phyloP scores from a whole-genome alignment of 2,329 filamentous ascomycete genomes.

The Verticillium nubilum region DNA sequence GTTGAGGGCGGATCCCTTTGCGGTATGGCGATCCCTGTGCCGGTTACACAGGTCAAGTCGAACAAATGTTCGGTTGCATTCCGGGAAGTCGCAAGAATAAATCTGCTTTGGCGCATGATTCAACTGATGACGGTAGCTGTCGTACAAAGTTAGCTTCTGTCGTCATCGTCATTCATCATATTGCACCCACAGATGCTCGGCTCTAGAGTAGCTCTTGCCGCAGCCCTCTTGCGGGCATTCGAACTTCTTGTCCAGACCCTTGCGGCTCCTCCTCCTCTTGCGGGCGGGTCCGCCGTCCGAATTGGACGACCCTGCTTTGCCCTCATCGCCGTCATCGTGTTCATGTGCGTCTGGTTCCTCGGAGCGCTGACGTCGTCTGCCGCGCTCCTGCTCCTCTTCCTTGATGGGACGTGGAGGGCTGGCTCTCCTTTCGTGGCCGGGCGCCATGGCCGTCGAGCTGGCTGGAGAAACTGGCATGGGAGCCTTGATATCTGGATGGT shows the following conservation, averaged over 20 bases:
- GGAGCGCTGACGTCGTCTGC: slow-evolving; percentile 35
- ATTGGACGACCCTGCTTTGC: slow-evolving; percentile 44
- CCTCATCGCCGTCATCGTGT: slow-evolving; percentile 33
- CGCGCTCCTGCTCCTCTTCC: slow-evolving; percentile 30
- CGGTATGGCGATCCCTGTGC: slow-evolving; percentile 75
- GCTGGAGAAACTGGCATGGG: slow-evolving; percentile 31
- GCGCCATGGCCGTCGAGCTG: slow-evolving; percentile 34
- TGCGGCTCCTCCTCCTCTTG: slow-evolving; percentile 67
- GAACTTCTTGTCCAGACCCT: slow-evolving; percentile 75
- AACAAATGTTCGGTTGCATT: slow-evolving; percentile 86
- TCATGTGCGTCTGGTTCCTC: slow-evolving; percentile 35
- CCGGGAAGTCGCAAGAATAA: slow-evolving; percentile 87
- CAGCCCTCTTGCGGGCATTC: slow-evolving; percentile 82
- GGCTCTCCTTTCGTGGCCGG: slow-evolving; percentile 31
- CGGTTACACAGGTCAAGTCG: slow-evolving; percentile 87
- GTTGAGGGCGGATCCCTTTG: slow-evolving; percentile 70
- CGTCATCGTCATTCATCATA: slow-evolving; percentile 9
- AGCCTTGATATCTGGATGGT: slow-evolving; percentile 31
- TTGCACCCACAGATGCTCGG: slow-evolving; percentile 77
- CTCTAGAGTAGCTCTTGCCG: slow-evolving; percentile 92
- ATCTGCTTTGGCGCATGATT: slow-evolving; percentile 97
- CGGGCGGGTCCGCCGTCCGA: slow-evolving; percentile 44
- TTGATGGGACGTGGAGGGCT: slow-evolving; percentile 31
- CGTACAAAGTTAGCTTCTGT: neutral
- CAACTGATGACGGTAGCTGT: slow-evolving; percentile 78